A percentile compares a stretch with the other conserved stretches of the same genome.
phyloP scores from a whole-genome alignment of 2,329 filamentous ascomycete species.

The Pyricularia grisea region DNA sequence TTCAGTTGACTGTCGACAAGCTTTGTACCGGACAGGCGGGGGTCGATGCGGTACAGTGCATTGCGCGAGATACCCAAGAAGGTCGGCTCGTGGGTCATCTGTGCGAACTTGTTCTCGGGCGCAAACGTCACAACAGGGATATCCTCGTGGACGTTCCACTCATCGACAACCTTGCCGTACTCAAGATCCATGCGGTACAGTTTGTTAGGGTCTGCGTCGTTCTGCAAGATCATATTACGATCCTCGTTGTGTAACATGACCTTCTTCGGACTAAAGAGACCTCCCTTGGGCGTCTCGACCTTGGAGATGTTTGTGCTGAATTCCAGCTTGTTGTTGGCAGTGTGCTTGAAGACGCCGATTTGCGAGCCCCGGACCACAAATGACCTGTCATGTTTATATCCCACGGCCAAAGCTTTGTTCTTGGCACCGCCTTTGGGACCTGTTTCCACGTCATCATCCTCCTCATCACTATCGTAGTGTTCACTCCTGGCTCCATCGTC shows the following conservation, averaged over 20 bases:
- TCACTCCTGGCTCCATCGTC: constrained; percentile 47
- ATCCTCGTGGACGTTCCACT: constrained; percentile 97
- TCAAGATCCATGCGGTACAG: constrained; percentile 97
- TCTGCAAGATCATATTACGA: constrained; percentile 81
- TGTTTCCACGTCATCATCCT: constrained; percentile 73
- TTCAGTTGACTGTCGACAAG: constrained; percentile 89
- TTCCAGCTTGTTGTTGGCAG: constrained; percentile 80
- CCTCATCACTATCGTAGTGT: constrained; percentile 48
- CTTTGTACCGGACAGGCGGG: constrained; percentile 81
- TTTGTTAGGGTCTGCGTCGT: constrained; percentile 73
- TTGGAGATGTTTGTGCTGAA: constrained; percentile 97
- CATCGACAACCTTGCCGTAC: constrained; percentile 94
- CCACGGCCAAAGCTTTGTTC: constrained; percentile 91
- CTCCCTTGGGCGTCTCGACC: constrained; percentile 79
- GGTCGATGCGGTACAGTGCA: constrained; percentile 87
- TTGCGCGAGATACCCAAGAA: constrained; percentile 92
- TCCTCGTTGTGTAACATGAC: constrained; percentile 94
- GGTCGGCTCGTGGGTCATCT: constrained; percentile 92
- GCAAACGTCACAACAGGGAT: constrained; percentile 88
- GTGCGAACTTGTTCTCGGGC: constrained; percentile 94
- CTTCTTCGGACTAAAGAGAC: constrained; percentile 87
- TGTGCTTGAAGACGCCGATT: constrained; percentile 98
- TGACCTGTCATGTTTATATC: constrained; percentile 92
- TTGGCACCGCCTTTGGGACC: constrained; percentile 60
- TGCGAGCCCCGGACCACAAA: constrained; percentile 96